Base-by-base conservation (phyloP, 208 protist genomes). In the Herpetomonas tarakana region DNA sequence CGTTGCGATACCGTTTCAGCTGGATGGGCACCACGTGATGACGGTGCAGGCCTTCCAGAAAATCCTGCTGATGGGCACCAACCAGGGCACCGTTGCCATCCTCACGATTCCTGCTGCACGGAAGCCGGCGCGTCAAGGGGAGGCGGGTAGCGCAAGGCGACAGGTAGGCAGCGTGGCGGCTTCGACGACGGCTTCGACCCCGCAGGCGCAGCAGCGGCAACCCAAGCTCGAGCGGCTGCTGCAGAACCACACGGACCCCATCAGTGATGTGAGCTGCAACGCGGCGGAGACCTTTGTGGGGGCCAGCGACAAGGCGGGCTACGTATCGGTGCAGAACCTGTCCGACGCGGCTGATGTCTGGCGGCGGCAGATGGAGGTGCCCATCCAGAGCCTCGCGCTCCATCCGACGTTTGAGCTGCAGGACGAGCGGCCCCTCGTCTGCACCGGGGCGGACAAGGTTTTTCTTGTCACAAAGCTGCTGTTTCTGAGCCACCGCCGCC, bases 11-110 rank as follows among this genome's bases (percentile, higher is more conserved):
- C 52, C 58, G 21, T 57, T 62, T 25, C 58, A 52, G 7, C 71
- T 70, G 12, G 56, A 62, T 54, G 78, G 68, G n/a, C 86, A 93
- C 27, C 82, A 76, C 46, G 68, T 93, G 18, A 86, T 88, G 71
- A 62, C 69, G 2, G 57, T 81, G 0, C 68, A 61, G 7, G 71
- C 72, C 12, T 81, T 84, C 31, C 47, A 49, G 0, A 62, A 76
- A 0, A 74, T 78, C 38, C 53, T 89, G 45, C 49, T 80, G 18
- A 25, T 93, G 26, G 86, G 82, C 65, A 92, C 86, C 11, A 92
- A 89, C 58, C 76, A 88, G 52, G 86, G 86, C 41, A 65, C 70
- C 2, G 76, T 92, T 2, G 69, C 72, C 0, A 56, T 88, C 1
- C 58, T 88, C 7, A 71, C 85, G 25, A 3, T 29, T 29, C 19